Conservation (phyloP, 2,329 filamentous ascomycete genomes). For the Metarhizium sp. region DNA sequence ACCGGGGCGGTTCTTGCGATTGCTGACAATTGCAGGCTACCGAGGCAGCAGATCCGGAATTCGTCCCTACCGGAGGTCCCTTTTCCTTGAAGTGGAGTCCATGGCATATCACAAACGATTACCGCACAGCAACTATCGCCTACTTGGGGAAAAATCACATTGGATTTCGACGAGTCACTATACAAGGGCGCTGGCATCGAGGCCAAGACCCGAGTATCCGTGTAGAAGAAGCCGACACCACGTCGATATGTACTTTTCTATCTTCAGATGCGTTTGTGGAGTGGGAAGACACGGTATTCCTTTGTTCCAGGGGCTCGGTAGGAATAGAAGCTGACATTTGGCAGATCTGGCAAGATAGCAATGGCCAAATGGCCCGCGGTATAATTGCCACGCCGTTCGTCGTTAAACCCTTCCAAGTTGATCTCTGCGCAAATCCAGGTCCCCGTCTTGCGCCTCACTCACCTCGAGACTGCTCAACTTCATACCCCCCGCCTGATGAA, state of each 20-base stretch:
- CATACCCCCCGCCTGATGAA: constrained; percentile 27
- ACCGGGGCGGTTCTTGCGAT: not conserved
- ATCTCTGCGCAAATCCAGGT: constrained; percentile 22
- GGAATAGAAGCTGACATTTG: constrained; percentile 5
- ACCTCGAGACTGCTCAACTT: constrained; percentile 35
- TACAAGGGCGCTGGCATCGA: constrained; percentile 25
- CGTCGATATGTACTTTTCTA: constrained; percentile 40
- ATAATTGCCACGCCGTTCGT: constrained; percentile 43
- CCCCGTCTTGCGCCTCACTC: constrained; percentile 24
- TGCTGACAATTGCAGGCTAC: constrained; percentile 11
- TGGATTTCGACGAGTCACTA: constrained; percentile 42
- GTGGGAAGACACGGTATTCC: constrained; percentile 42
- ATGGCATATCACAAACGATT: constrained; percentile 31
- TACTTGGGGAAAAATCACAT: constrained; percentile 43
- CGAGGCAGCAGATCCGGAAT: constrained; percentile 37
- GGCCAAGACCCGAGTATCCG: constrained; percentile 26
- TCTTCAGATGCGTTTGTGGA: constrained; percentile 43
- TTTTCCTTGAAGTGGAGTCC: constrained; percentile 47
- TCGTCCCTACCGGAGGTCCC: constrained; percentile 35
- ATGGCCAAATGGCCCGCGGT: constrained; percentile 36
- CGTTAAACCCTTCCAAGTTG: constrained; percentile 40
- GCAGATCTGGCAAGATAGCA: constrained; percentile 33
- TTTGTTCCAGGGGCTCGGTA: not conserved
- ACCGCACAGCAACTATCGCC: constrained; percentile 34
- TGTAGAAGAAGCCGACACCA: constrained; percentile 31